These are phyloP conservation scores for Myxozyma monticola DNA, from an alignment of 805 yeast species.

Conservation along the genomic window DNA sequence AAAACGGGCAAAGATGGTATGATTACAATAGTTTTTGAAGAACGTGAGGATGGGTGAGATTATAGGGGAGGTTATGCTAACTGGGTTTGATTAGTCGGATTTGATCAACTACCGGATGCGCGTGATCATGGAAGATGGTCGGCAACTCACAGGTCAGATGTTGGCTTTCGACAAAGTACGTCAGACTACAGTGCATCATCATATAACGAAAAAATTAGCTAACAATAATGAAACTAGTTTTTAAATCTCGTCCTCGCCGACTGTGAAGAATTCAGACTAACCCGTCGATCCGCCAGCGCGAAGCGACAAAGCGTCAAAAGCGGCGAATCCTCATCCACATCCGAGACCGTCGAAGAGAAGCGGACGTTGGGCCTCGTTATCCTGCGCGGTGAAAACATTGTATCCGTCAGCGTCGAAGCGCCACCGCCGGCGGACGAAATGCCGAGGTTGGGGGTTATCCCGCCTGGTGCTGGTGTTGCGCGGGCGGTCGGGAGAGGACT, in stretches of 20 bases:
- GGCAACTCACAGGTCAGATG: constrained; percentile 75
- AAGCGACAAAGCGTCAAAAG: constrained; percentile 32
- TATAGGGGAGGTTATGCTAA: background rate
- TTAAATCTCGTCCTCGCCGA: constrained; percentile 84
- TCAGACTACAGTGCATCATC: background rate
- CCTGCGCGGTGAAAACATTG: constrained; percentile 83
- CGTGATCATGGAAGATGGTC: constrained; percentile 73
- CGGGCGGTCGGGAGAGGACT: constrained; percentile 39
- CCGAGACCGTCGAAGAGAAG: constrained; percentile 60
- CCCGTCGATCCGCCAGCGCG: constrained; percentile 54
- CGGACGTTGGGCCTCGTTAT: constrained; percentile 78
- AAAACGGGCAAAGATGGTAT: constrained; percentile 33
- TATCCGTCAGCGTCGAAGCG: constrained; percentile 70
- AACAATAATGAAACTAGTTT: constrained; percentile 41
- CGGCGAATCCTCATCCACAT: constrained; percentile 34
- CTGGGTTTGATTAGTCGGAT: constrained; percentile 48
- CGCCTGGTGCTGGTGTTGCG: constrained; percentile 41
- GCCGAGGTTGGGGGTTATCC: constrained; percentile 36
- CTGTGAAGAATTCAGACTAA: constrained; percentile 76
- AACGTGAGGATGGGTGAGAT: background rate
- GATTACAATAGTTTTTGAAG: background rate
- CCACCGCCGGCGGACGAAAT: constrained; percentile 50
- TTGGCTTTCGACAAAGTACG: constrained; percentile 77
- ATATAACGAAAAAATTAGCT: background rate
- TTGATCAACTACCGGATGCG: constrained; percentile 71